phyloP scores from a whole-genome alignment of 192 early-diverging fungal species.

The Mortierella claussenii region DNA sequence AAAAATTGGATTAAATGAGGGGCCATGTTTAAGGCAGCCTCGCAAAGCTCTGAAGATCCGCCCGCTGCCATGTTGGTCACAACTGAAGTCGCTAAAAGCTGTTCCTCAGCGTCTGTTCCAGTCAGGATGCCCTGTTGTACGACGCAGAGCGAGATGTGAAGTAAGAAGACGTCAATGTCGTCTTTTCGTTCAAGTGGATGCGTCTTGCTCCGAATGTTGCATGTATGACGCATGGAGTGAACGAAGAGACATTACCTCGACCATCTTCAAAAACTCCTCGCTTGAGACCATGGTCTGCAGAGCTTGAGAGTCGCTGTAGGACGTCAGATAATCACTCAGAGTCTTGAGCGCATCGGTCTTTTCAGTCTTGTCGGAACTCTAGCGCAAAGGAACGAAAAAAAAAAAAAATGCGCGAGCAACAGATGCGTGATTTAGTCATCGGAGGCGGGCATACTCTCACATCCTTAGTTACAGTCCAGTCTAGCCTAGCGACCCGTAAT shows the following conservation, averaged over 20 bases:
- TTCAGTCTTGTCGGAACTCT: constrained; percentile 49
- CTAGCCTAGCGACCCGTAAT: too few species aligned
- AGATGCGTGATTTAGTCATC: too few species aligned
- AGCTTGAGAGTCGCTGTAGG: constrained; percentile 52
- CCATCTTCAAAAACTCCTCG: constrained; percentile 51
- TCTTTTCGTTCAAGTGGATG: too few species aligned
- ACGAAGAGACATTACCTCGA: constrained; percentile 41
- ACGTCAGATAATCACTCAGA: constrained; percentile 60
- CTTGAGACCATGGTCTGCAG: constrained; percentile 56
- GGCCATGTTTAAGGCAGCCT: constrained; percentile 54
- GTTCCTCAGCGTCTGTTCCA: constrained; percentile 61
- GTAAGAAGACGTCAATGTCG: too few species aligned
- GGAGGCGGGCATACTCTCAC: too few species aligned
- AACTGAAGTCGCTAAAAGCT: constrained; percentile 65
- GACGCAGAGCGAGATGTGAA: too few species aligned
- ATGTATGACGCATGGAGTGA: too few species aligned
- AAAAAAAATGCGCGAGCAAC: too few species aligned
- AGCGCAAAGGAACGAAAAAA: constrained; percentile 4
- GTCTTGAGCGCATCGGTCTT: constrained; percentile 52
- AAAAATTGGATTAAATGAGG: constrained; percentile 63
- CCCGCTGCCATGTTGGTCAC: constrained; percentile 71
- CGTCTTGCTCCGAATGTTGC: too few species aligned
- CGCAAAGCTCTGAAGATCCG: constrained; percentile 56
- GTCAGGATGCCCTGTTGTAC: constrained; percentile 51
- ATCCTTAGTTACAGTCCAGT: too few species aligned